Base-by-base conservation (phyloP, 2,329 filamentous ascomycete genomes). In the Pseudocercospora ulei region DNA sequence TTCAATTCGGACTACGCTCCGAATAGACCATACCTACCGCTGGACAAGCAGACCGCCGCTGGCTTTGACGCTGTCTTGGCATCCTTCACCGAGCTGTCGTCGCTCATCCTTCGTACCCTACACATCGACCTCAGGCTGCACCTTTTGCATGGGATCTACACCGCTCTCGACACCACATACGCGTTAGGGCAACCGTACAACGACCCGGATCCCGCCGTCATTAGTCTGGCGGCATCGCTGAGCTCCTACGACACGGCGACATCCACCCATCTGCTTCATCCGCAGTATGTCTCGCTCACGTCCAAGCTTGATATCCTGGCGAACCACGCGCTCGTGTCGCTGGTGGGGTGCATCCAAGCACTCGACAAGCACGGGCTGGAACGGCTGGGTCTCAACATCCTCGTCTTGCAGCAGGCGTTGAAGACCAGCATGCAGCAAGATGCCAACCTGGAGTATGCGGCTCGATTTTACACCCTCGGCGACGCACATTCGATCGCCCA, bases 351-450 rank as follows among this genome's bases (percentile, higher is more conserved):
- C 56, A 81, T 88, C 28, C 76, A 78, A 34, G 78, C 80, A 5
- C 88, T 98, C 78, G 95, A 98, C 60, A 67, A 65, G 23, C 75
- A 81, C 52, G 90, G 90, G 26, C 83, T 80, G 43, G 76, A 78
- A n/a, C 75, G 86, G 23, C 86, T 98, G 75, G 80, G 86, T 59
- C 75, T 96, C 55, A 94, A 98, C 59, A 85, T 95, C 33, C 72
- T 95, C 14, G 90, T 98, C 25, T 68, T 98, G 35, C 88, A 96
- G 63, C 90, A 98, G 59, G 95, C 94, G 55, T 75, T 98, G 39
- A 94, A 94, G 66, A 93, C 93, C 50, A 79, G 44, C 12, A 50
- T 98, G 37, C 85, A 90, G 61, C 69, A 74, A 1, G 73, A 72
- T 5, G 78, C 82, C 2, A 70, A 73, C 40, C 67, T 88, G 17